Conservation (phyloP, 1,139 yeast genomes). For the Blastobotrys serpentis region DNA sequence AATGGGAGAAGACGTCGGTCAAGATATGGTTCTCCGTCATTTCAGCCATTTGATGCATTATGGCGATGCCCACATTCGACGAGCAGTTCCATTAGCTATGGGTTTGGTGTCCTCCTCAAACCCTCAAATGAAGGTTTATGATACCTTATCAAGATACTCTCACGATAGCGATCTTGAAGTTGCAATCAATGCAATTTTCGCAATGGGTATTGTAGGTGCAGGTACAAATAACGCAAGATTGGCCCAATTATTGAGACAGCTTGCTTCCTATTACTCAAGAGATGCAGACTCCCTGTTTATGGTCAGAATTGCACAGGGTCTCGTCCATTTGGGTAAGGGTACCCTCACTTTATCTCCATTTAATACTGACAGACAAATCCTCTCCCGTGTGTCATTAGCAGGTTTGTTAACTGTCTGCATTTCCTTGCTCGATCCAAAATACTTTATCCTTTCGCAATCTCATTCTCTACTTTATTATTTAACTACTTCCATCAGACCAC, state of each 20-base stretch:
- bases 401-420: constrained; percentile 83
- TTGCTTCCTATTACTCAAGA: constrained; percentile 89
- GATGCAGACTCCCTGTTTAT: constrained; percentile 89
- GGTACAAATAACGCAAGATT: constrained; percentile 98
- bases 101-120: constrained; percentile 90
- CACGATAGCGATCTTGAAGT: constrained; percentile 95
- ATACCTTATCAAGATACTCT: constrained; percentile 90
- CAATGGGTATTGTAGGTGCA: constrained; percentile 98
- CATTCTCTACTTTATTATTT: constrained; percentile 82
- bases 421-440: constrained; percentile 80
- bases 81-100: constrained; percentile 97
- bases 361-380: constrained; percentile 81
- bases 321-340: constrained; percentile 94
- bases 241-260: constrained; percentile 90
- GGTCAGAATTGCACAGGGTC: constrained; percentile 93
- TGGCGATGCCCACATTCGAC: constrained; percentile 86
- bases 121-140: constrained; percentile 97
- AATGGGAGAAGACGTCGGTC: constrained; percentile 98
- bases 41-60: constrained; percentile 97
- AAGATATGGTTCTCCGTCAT: constrained; percentile 96
- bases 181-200: constrained; percentile 89
- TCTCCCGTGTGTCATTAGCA: constrained; percentile 88
- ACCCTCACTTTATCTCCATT: constrained; percentile 87
- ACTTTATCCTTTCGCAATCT: constrained; percentile 61
- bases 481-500: constrained; percentile 87